Base-by-base conservation (phyloP, 371 early-diverging fungal species). In the Zopfochytrium polystomum region DNA sequence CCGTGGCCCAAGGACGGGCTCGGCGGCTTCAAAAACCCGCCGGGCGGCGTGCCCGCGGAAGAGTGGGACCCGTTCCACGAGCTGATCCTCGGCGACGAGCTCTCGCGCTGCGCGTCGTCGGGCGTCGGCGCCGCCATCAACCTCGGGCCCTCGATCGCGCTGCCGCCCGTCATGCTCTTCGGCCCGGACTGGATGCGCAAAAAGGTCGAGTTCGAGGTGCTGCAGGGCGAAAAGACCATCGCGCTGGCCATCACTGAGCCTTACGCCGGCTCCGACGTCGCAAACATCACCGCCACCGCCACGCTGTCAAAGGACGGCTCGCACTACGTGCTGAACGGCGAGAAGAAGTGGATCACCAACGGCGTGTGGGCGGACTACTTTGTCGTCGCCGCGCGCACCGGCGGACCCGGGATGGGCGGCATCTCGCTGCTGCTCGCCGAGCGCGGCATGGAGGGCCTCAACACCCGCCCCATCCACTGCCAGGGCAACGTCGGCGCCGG, bases 381-480 rank as follows among this genome's bases (percentile, higher is more conserved):
- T 52, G 66, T 72, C 11, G 72, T 74, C 45, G 76, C 74, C 15
- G 73, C 62, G 20, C 53, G 74, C n/a, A 77, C 77, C 9, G 76
- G 65, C 18, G 50, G 52, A 15, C 32, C 9, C 4, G 78, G 78
- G 45, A 70, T 70, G 68, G 58, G 56, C 38, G 79, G 75, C 33
- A 70, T 76, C 62, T 71, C 67, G 15, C 66, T 58, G 50, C 52
- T 78, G 22, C 52, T 78, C 22, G 60, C 74, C 38, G 64, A 57
- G 51, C 59, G 72, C 3, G 63, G 63, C 18, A 62, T 52, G 32
- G 53, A 18, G 9, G 77, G 75, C 15, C 62, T 85, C 25, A 64
- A 64, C 32, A 78, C 83, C 33, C 79, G 78, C 58, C 58, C 65
- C 1, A 83, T 86, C 68, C 76, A 76, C 62, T 82, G 82, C 45